Evolutionary conservation across 1,139 yeast species (phyloP).

Genomic region (Diutina pseudorugosa): DNA sequence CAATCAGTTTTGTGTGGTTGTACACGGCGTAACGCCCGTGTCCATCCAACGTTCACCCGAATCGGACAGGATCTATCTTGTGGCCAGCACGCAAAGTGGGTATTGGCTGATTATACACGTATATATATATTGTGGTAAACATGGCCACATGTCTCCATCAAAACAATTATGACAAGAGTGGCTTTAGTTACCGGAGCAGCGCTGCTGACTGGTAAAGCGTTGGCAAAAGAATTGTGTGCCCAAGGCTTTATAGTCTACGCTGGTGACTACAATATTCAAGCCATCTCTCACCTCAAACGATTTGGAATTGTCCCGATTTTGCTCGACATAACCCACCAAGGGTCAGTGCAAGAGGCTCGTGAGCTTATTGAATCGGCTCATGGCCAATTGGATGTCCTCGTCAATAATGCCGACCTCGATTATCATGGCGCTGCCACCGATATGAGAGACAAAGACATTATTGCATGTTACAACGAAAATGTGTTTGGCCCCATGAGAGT

Average conservation of each 20-base stretch:
- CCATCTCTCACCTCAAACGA: not conserved
- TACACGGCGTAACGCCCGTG: not conserved
- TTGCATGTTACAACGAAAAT: not conserved
- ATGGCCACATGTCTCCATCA: not conserved
- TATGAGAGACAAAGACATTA: not conserved
- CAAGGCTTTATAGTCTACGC: not conserved
- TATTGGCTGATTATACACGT: not conserved
- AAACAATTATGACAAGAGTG: not conserved
- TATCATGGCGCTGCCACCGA: not conserved
- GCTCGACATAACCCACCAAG: not conserved
- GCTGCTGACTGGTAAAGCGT: not conserved
- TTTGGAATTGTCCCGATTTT: not conserved
- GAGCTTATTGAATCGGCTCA: not conserved
- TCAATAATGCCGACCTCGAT: not conserved
- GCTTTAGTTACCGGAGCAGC: not conserved
- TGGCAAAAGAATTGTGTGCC: not conserved
- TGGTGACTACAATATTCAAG: not conserved
- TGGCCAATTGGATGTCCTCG: not conserved
- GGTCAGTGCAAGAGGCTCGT: not conserved
- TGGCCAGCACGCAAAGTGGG: not conserved
- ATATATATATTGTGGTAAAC: not conserved
- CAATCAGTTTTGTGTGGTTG: not conserved
- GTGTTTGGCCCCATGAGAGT: not conserved
- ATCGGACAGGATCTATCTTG: not conserved
- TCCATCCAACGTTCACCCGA: not conserved